A percentile compares a stretch with the other conserved stretches of the same genome.
Evolutionary conservation across 495 filamentous ascomycete genomes (phyloP).

Genomic region (Aspergillus panamensis): DNA sequence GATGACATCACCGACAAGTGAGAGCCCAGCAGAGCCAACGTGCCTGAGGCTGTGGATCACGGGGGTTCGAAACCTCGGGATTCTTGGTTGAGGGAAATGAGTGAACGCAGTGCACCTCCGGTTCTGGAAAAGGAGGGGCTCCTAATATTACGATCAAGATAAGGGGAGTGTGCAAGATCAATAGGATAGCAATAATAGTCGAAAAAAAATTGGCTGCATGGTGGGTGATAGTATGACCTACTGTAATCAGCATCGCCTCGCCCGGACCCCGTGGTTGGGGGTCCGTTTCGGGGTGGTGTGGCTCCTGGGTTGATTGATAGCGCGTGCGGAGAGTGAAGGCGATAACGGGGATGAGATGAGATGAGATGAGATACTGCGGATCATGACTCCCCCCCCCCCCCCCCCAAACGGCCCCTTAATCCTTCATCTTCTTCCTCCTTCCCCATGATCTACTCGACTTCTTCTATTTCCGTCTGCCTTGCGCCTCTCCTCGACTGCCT

Average conservation of each 20-base stretch:
- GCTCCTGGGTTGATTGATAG: not conserved
- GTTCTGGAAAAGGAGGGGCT: not conserved
- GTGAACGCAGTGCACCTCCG: conserved; percentile 9
- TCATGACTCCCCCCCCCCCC: too few species aligned
- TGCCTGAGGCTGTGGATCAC: conserved; percentile 22
- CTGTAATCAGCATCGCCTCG: conserved; percentile 26
- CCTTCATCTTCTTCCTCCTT: not conserved
- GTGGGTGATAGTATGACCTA: conserved; percentile 14
- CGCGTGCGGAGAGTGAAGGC: conserved; percentile 2
- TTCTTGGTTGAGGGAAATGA: conserved; percentile 9
- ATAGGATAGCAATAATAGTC: conserved; percentile 11
- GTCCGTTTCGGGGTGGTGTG: not conserved
- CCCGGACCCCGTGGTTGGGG: conserved; percentile 17
- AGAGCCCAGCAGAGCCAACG: conserved; percentile 11
- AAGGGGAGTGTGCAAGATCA: conserved; percentile 5
- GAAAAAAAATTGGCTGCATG: conserved; percentile 6
- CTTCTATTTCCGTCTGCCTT: not conserved
- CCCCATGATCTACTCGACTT: not conserved
- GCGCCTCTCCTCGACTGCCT: not conserved
- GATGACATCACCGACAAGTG: conserved; percentile 18
- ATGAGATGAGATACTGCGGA: not conserved
- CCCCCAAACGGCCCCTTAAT: not conserved
- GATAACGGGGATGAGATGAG: conserved; percentile 5
- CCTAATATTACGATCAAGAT: too few species aligned
- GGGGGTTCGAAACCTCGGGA: conserved; percentile 2